Percentiles rank a stretch among this genome's conserved stretches.
These are phyloP conservation scores for Celoporthe dispersa DNA, from an alignment of 2,329 filamentous ascomycete genomes.

Conservation along the genomic window DNA sequence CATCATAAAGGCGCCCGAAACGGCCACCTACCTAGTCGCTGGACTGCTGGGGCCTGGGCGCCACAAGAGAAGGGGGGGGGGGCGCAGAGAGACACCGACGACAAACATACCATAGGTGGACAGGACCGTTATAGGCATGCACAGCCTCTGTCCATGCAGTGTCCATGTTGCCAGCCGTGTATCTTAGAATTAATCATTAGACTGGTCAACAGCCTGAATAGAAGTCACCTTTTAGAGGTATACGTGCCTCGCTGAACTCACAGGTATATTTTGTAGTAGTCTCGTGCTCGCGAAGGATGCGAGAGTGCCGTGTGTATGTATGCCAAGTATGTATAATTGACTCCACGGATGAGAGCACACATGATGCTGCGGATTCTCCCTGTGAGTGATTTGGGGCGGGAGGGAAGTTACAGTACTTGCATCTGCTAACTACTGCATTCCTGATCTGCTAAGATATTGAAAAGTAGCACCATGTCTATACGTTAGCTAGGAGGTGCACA, in stretches of 20 bases:
- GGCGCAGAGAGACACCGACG: not conserved
- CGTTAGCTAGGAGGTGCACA: not conserved
- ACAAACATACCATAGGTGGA: not conserved
- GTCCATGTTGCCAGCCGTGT: conserved; percentile 18
- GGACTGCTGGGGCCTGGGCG: conserved; percentile 15
- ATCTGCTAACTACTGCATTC: no score
- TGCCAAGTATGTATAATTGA: not conserved
- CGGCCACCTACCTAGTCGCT: conserved; percentile 7
- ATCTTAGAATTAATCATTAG: conserved; percentile 24
- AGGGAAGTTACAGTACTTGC: no score
- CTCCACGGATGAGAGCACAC: not conserved
- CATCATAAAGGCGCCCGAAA: conserved; percentile 10
- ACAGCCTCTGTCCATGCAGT: not conserved
- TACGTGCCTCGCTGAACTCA: conserved; percentile 26
- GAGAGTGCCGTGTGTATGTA: not conserved
- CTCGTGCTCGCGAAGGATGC: not conserved
- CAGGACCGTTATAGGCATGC: conserved; percentile 7
- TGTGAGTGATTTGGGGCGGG: no score
- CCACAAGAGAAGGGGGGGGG: not conserved
- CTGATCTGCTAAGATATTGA: no score
- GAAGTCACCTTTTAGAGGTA: conserved; percentile 29
- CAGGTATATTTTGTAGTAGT: not conserved
- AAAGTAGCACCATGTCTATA: no score
- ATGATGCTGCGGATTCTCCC: not conserved
- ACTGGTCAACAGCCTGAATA: conserved; percentile 19